These are phyloP conservation scores for Paramecium primaurelia DNA, from an alignment of 73 alveolate genomes.

Conservation along the genomic window DNA sequence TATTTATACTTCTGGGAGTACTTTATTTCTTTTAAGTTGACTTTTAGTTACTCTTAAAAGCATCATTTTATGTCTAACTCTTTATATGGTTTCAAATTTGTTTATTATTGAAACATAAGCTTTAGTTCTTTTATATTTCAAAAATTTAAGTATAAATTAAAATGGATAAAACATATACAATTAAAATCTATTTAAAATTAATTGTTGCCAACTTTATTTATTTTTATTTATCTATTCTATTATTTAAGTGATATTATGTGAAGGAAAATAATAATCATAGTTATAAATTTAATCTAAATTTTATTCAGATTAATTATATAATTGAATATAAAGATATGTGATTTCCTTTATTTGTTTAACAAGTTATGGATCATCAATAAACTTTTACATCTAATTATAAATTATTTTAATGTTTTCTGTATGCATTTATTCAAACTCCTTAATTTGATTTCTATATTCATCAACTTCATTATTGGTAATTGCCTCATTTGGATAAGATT, in stretches of 20 bases:
- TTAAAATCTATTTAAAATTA: background rate
- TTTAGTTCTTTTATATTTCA: background rate
- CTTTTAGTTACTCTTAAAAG: background rate
- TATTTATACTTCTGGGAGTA: background rate
- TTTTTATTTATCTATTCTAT: background rate
- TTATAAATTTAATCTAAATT: background rate
- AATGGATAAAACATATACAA: constrained; percentile 2
- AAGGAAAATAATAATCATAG: background rate
- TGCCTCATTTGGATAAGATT: background rate
- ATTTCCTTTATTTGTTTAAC: background rate
- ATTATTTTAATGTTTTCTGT: background rate
- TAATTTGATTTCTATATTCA: background rate
- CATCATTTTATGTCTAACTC: background rate
- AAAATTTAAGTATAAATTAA: background rate
- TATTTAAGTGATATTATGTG: background rate
- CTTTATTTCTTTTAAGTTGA: background rate
- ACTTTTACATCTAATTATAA: background rate
- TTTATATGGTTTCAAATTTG: background rate
- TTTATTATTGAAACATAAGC: background rate
- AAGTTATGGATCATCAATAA: background rate
- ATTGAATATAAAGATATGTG: background rate
- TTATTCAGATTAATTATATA: background rate
- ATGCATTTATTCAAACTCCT: background rate
- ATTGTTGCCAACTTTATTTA: background rate
- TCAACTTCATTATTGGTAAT: background rate